Evolutionary conservation across 2,329 filamentous ascomycete genomes (phyloP).

Genomic region (Pestalotiopsis sp.): DNA sequence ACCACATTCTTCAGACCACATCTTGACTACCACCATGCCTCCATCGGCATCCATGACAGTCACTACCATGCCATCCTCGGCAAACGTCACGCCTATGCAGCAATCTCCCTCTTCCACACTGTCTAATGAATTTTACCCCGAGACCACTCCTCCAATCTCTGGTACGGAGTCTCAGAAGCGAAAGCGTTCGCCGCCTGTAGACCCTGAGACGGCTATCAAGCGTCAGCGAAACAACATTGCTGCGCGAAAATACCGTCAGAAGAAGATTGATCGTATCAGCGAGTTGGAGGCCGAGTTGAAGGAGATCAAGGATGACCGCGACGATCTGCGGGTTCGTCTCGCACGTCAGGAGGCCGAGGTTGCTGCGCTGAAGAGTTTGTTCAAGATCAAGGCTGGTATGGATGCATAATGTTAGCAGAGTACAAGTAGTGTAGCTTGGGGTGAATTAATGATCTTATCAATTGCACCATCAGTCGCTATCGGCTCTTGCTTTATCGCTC

Average conservation of each 20-base stretch:
- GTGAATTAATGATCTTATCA: conserved; percentile 11
- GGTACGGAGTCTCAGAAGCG: conserved; percentile 14
- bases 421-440: too few species aligned
- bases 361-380: conserved; percentile 56
- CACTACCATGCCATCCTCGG: not conserved
- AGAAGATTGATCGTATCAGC: conserved; percentile 65
- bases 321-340: conserved; percentile 62
- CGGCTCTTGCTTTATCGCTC: conserved; percentile 27
- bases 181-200: conserved; percentile 24
- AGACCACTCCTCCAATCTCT: conserved; percentile 11
- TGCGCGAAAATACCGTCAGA: conserved; percentile 71
- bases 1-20: conserved; percentile 18
- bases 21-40: conserved; percentile 16
- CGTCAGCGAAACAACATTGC: conserved; percentile 69
- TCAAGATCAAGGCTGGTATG: conserved; percentile 30
- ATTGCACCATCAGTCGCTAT: conserved; percentile 29
- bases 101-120: conserved; percentile 5
- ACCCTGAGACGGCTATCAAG: conserved; percentile 45
- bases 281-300: conserved; percentile 61
- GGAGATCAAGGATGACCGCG: conserved; percentile 59
- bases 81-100: conserved; percentile 6
- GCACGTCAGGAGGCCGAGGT: conserved; percentile 66
- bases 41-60: not conserved
- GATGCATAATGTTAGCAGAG: conserved; percentile 3
- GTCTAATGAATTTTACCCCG: conserved; percentile 10